Conservation (phyloP, 495 filamentous ascomycete genomes). For the Trichoderma reesei region DNA sequence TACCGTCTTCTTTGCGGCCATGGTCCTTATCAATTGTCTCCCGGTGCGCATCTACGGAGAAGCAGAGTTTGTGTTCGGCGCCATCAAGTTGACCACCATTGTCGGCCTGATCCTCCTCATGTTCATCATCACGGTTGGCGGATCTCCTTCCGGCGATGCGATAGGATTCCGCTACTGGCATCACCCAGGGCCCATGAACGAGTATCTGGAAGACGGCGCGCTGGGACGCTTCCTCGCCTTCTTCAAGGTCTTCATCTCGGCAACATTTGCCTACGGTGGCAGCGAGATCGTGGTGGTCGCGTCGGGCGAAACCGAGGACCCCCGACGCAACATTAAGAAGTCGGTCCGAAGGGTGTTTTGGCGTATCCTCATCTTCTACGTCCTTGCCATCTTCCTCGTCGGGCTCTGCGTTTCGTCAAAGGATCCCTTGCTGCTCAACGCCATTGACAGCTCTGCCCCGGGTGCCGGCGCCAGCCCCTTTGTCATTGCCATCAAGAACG, state of each 20-base stretch:
- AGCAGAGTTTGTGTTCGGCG: slow-evolving; percentile 45
- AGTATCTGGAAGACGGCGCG: slow-evolving; percentile 24
- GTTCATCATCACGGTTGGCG: slow-evolving; percentile 50
- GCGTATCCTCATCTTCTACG: slow-evolving; percentile 65
- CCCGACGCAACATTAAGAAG: slow-evolving; percentile 60
- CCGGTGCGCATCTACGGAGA: slow-evolving; percentile 53
- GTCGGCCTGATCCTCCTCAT: slow-evolving; percentile 46
- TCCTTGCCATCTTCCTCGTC: slow-evolving; percentile 59
- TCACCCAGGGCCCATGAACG: slow-evolving; percentile 48
- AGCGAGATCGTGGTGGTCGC: slow-evolving; percentile 49
- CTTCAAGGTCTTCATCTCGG: slow-evolving; percentile 35
- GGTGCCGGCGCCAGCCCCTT: slow-evolving; percentile 49
- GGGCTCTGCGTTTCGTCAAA: slow-evolving; percentile 52
- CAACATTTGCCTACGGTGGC: slow-evolving; percentile 40
- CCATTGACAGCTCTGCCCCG: slow-evolving; percentile 34
- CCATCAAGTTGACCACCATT: slow-evolving; percentile 54
- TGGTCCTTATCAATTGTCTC: slow-evolving; percentile 27
- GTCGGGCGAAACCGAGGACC: slow-evolving; percentile 68
- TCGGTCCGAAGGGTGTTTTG: slow-evolving; percentile 61
- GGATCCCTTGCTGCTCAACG: slow-evolving; percentile 44
- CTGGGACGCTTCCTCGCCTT: slow-evolving; percentile 36
- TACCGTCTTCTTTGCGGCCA: slow-evolving; percentile 33
- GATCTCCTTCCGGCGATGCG: slow-evolving; percentile 44
- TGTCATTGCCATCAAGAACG: slow-evolving; percentile 36
- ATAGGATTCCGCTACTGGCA: slow-evolving; percentile 55